phyloP scores from a whole-genome alignment of 2,329 filamentous ascomycete genomes.

The Colletotrichum sp. region DNA sequence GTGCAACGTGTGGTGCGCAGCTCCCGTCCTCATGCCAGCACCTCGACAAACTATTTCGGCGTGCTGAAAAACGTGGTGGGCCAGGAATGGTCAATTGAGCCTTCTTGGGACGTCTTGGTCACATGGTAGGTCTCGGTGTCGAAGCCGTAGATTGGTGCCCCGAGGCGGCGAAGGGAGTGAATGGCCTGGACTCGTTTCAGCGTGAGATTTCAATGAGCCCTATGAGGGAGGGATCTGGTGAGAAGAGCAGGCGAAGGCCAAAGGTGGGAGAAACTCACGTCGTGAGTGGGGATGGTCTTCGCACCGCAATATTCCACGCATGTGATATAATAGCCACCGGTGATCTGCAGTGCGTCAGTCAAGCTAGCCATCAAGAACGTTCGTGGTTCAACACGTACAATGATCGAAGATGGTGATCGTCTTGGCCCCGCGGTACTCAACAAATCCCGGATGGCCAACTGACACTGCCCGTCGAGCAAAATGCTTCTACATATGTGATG shows the following conservation, averaged over 20 bases:
- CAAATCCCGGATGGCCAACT: background rate
- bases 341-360: too few species aligned
- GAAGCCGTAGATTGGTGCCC: conserved; percentile 63
- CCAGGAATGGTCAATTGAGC: too few species aligned
- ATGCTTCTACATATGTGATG: background rate
- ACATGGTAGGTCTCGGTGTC: conserved; percentile 44
- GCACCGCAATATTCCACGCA: conserved; percentile 59
- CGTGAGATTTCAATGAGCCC: background rate
- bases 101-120: background rate
- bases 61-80: too few species aligned
- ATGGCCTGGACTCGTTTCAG: conserved; percentile 51
- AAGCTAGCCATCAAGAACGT: too few species aligned
- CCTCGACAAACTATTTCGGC: too few species aligned
- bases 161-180: conserved; percentile 51
- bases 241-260: background rate
- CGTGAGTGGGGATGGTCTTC: conserved; percentile 67
- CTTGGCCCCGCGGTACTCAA: background rate
- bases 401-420: background rate
- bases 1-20: too few species aligned
- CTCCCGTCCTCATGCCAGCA: too few species aligned
- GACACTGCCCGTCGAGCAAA: background rate
- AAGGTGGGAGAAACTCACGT: conserved; percentile 52
- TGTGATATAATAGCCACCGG: conserved; percentile 40
- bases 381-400: too few species aligned
- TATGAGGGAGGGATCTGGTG: background rate